Evolutionary conservation across 1,284 basidiomycete species (phyloP).

Genomic region (Papiliotrema nemorosa): DNA sequence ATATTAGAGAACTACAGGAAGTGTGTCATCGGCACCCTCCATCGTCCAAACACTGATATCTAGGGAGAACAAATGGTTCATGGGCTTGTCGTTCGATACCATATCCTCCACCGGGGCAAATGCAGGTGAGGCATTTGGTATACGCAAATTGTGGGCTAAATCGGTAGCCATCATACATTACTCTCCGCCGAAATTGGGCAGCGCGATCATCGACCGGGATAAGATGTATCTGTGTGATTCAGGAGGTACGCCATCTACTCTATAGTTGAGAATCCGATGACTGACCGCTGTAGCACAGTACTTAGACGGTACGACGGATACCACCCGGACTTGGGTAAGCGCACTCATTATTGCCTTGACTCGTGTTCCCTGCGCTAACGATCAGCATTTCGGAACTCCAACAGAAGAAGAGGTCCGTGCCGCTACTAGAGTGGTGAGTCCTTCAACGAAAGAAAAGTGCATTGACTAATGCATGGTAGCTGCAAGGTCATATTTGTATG

Average conservation of each 20-base stretch:
- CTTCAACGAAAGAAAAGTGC: not conserved
- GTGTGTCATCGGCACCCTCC: constrained; percentile 45
- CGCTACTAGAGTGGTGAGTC: constrained; percentile 72
- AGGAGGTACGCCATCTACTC: constrained; percentile 67
- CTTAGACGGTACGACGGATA: constrained; percentile 82
- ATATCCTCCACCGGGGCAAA: constrained; percentile 89
- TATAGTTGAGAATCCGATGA: not conserved
- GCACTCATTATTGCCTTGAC: not conserved
- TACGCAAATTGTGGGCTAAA: not conserved
- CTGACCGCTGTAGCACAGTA: constrained; percentile 66
- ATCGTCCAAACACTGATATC: not conserved
- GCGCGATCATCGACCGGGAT: constrained; percentile 69
- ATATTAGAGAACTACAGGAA: constrained; percentile 74
- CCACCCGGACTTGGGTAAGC: constrained; percentile 77
- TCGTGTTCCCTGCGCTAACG: constrained; percentile 7
- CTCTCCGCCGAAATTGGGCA: constrained; percentile 68
- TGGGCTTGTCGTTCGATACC: constrained; percentile 84
- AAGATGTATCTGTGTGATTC: constrained; percentile 94
- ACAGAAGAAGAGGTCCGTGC: constrained; percentile 76
- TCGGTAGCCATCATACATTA: constrained; percentile 87
- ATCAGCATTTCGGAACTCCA: constrained; percentile 83
- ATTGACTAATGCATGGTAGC: too few relatives aligned
- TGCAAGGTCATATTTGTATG: constrained; percentile 95
- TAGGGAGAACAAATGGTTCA: constrained; percentile 73
- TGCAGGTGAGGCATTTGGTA: constrained; percentile 58